Conservation (phyloP, 257 asterid genomes). For the Fraxinus pennsylvanica region DNA sequence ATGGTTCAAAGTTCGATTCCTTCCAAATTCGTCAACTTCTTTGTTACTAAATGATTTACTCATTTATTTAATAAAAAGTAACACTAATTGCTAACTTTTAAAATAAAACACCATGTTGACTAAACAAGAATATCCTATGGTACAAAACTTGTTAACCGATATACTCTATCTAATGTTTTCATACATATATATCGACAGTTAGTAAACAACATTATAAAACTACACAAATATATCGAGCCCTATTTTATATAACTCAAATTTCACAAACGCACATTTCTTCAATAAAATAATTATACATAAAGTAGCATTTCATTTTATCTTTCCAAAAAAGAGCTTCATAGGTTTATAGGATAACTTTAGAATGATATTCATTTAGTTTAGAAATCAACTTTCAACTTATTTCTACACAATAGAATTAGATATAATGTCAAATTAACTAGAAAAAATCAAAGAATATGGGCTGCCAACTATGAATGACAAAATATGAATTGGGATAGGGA, state of each 20-base stretch:
- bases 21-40: background rate
- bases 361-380: too few species aligned
- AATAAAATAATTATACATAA: too few species aligned
- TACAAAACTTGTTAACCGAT: background rate
- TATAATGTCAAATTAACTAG: background rate
- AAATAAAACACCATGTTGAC: background rate
- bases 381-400: too few species aligned
- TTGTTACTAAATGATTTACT: background rate
- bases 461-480: too few species aligned
- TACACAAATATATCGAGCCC: background rate
- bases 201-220: background rate
- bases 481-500: too few species aligned
- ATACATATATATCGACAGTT: background rate
- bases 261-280: too few species aligned
- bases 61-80: background rate
- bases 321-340: too few species aligned
- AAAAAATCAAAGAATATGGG: background rate
- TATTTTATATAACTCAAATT: too few species aligned
- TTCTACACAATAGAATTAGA: too few species aligned
- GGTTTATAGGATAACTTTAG: too few species aligned
- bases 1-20: background rate
- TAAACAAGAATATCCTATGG: background rate
- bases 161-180: background rate
- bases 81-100: background rate
- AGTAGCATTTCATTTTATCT: too few species aligned